phyloP scores from a whole-genome alignment of 306 rosid species.

The Prunus fruticosa region DNA sequence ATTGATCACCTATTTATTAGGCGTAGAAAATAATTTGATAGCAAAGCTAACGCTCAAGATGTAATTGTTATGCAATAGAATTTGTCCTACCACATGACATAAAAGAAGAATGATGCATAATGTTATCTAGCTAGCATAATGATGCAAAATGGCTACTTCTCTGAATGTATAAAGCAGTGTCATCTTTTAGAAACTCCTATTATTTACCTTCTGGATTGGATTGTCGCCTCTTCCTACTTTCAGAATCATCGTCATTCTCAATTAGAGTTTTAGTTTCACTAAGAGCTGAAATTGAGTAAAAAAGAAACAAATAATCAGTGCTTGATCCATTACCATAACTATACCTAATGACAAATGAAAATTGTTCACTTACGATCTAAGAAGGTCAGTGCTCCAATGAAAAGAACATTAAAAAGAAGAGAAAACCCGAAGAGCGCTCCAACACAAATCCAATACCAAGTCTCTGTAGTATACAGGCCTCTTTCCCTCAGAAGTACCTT shows the following conservation, averaged over 20 bases:
- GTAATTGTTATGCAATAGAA: background rate
- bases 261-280: slow-evolving; percentile 17
- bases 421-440: slow-evolving; percentile 44
- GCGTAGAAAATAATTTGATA: background rate
- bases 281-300: slow-evolving; percentile 10
- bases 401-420: slow-evolving; percentile 43
- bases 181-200: background rate
- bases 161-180: background rate
- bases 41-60: background rate
- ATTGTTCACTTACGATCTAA: slow-evolving; percentile 48
- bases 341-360: background rate
- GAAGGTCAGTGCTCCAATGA: slow-evolving; percentile 53
- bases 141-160: background rate
- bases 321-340: background rate
- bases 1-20: background rate
- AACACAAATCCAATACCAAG: slow-evolving; percentile 55
- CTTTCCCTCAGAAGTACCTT: slow-evolving; percentile 24
- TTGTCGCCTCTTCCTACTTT: slow-evolving; percentile 5
- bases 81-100: background rate
- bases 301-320: background rate
- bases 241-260: slow-evolving; percentile 7
- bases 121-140: background rate
- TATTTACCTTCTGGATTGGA: slow-evolving; percentile 9
- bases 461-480: slow-evolving; percentile 15
- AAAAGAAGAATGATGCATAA: no score